Base-by-base conservation (phyloP, 805 yeast genomes). In the Suhomyces emberorum region DNA sequence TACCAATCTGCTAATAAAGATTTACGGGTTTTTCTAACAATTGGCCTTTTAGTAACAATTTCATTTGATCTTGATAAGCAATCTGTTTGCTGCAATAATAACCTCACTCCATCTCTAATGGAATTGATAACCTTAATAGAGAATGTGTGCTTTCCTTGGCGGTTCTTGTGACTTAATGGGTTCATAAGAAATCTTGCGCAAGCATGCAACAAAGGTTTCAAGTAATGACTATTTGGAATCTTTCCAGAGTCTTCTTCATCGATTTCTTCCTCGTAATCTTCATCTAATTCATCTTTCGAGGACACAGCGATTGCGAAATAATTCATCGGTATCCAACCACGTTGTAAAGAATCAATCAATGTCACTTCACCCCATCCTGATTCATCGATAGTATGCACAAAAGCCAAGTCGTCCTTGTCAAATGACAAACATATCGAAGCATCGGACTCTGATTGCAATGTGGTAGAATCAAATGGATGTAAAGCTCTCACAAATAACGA, bases 301-400 rank as follows among this genome's bases (percentile, higher is more conserved):
- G 41, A 39, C 3, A 78, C 62, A 1, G 69, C 70, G 33, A 63
- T 69, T 4, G 79, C 62, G 50, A 84, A 85, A 59, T 82, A 85
- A 52, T 84, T 85, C 72, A 85, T 80, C 3, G 95, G 95, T 12
- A 84, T 86, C 95, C 95, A 85, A 12, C 95, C 95, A 43, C 88
- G 63, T 48, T 72, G 71, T 34, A 80, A 63, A 10, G 79, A 67
- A 38, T 77, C 79, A 7, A 84, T 59, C 25, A 83, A 52, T 0
- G 89, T 84, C 2, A 84, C 93, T 55, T 85, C 95, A 41, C 89
- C 91, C 95, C 95, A 85, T 0, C 93, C 95, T 15, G 88, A 79
- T 37, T 81, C 81, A 55, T 84, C 93, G 15, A 83, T 76, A 6
- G 84, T 75, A 50, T 83, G 88, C 4, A 85, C 85, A 57, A 83